Base-by-base conservation (phyloP, 257 asterid genomes). In the Linaria vulgaris region DNA sequence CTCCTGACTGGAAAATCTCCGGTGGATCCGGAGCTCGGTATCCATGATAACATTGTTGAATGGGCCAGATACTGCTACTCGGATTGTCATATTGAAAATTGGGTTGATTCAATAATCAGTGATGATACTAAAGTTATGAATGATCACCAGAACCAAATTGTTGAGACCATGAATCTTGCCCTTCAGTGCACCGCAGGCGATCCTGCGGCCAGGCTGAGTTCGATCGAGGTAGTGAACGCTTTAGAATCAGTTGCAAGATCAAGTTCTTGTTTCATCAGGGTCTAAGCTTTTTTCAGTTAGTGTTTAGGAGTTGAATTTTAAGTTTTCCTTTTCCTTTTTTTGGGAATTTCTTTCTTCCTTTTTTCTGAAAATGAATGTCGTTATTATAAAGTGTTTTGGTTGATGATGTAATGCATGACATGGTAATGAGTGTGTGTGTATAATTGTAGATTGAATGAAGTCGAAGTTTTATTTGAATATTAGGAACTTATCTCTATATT, bases 41-140 rank as follows among this genome's bases (percentile, higher is more conserved):
- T 68, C 72, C 82, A 76, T 16, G 79, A 72, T 37, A 71, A 66
- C 73, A 48, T 87, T 1, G 87, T 90, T 10, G 90, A 87, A 38
- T 88, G 97, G 97, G 96, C 96, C 0, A 73, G 96, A 49, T 76
- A 83, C 41, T 88, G 97, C 73, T 85, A 90, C 75, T 82, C 97
- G 0, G 94, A 90, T 25, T 82, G 96, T 63, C 94, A 78, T 77
- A 66, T 90, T 38, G 96, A 88, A 19, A 66, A 39, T 57, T 90
- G 97, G 97, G 80, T 88, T 12, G 95, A 90, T 65, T 71, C 79
- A 27, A 51, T 9, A 9, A 76, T 87, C 72, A 79, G 71, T 68
- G 66, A 48, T 6, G 70, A 64, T 56, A 59, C 72, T 16, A 79
- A 59, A 1, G 0, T 73, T 51, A 59, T 54, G 22, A 31, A 19